Conservation (phyloP, 2,329 filamentous ascomycete species). For the Diaporthe sp. region DNA sequence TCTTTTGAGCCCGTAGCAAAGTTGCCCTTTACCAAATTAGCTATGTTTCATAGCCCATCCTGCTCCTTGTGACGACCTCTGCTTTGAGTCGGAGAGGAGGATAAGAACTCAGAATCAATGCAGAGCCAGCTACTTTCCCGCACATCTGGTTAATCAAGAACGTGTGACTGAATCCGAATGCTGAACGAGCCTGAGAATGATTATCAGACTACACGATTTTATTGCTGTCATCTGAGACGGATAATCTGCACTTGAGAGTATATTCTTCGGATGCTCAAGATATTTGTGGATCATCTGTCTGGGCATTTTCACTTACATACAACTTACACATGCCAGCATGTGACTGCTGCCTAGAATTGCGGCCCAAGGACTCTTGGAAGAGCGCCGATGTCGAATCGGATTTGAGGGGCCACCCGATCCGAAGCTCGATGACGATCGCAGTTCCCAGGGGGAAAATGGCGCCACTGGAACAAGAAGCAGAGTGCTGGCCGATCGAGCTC, state of each 20-base stretch:
- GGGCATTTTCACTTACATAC: not conserved
- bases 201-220: not conserved
- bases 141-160: not conserved
- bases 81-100: not conserved
- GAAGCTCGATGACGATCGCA: not conserved
- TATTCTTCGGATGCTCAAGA: too few relatives aligned
- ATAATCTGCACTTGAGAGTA: too few relatives aligned
- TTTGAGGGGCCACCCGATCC: not conserved
- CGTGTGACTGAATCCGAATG: not conserved
- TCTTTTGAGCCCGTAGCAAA: not conserved
- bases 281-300: not conserved
- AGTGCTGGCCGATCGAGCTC: constrained; percentile 8
- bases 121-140: not conserved
- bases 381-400: not conserved
- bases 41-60: too few relatives aligned
- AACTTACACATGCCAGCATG: not conserved
- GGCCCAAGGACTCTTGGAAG: not conserved
- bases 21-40: not conserved
- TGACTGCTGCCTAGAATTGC: constrained; percentile 10
- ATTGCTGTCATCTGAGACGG: too few relatives aligned
- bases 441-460: not conserved
- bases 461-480: not conserved
- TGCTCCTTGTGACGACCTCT: not conserved
- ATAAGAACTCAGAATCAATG: not conserved
- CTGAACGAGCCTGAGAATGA: not conserved